Evolutionary conservation across 225 moss, liverwort and hornwort genomes (phyloP), one percentile per base, ranked within the genome.

Genomic region (Marchantia polymorpha): DNA sequence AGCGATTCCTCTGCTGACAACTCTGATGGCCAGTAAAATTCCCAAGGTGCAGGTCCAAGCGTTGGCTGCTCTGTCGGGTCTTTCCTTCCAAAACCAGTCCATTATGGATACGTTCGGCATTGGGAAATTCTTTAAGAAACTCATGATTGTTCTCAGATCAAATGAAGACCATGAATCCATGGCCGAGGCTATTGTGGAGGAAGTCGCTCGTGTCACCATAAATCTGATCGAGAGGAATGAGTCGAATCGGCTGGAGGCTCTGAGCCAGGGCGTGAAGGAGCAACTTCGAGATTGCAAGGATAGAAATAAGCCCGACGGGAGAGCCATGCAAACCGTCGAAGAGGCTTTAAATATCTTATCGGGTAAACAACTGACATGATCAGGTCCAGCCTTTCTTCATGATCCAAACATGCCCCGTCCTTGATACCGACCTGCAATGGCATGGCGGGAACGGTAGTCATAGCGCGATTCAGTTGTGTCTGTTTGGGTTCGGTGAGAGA

Each of bases 41-140:
- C 67, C 47, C 26, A 82, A 75, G 47, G 77, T 84, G 31, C 64
- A 77, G 27, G 84, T 87, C 7, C 84, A 87, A 77, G 84, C 69
- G 63, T 81, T 77, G 51, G 79, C 84, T 52, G 87, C 87, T 76
- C 69, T 87, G 8, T 77, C 72, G 13, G 66, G 81, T 55, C 54
- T 87, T 12, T 75, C 87, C 12, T 87, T 79, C 81, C 77, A 69
- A 50, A 79, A 79, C 30, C 31, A 61, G 65, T 61, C 17, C 11
- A 79, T 55, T 56, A 79, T 84, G 61, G 82, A 82, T 22, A 56
- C 79, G 69, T 79, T 87, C 22, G 81, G 86, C 0, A 6, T 46
- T 7, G 64, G 47, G 55, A 82, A 31, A 39, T 27, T 79, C 20
- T 79, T 84, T n/a, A 0, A 0, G 0, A 71, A 83, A 54, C 10